Evolutionary conservation across 2,329 filamentous ascomycete genomes (phyloP).

Genomic region (Pseudovirgaria hyperparasitica): DNA sequence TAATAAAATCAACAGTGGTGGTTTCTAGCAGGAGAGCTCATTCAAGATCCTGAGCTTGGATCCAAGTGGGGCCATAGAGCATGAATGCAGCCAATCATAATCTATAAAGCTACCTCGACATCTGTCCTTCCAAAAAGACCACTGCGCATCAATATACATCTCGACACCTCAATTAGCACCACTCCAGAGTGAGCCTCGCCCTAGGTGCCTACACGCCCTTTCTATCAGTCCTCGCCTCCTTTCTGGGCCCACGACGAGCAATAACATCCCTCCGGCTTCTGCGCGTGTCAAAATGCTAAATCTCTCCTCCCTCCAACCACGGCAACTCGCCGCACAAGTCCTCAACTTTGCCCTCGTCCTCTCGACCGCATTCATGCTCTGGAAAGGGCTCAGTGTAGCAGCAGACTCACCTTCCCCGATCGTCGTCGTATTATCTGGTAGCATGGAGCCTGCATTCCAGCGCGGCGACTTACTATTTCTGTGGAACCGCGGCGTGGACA

Average conservation of each 20-base stretch:
- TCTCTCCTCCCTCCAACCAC: constrained; percentile 55
- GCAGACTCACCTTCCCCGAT: constrained; percentile 56
- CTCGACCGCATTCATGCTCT: constrained; percentile 84
- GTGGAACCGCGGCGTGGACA: constrained; percentile 56
- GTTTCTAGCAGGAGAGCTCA: no score
- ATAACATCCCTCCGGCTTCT: constrained; percentile 42
- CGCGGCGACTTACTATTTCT: constrained; percentile 64
- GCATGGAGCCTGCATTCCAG: constrained; percentile 75
- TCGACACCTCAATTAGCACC: no score
- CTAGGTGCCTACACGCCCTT: not conserved
- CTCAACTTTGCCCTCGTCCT: constrained; percentile 87
- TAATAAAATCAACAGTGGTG: no score
- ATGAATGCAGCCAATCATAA: no score
- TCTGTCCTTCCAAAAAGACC: no score
- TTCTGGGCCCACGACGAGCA: not conserved
- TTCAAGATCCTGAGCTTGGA: no score
- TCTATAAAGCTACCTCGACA: no score
- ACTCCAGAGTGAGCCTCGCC: no score
- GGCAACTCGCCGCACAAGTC: constrained; percentile 68
- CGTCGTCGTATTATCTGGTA: constrained; percentile 73
- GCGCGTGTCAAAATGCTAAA: constrained; percentile 34
- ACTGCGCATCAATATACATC: no score
- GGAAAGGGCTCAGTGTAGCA: constrained; percentile 72
- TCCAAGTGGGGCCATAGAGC: no score
- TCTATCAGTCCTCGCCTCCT: no score